Base-by-base conservation (phyloP, 352 stramenopile genomes). In the Phytophthora megakarya region DNA sequence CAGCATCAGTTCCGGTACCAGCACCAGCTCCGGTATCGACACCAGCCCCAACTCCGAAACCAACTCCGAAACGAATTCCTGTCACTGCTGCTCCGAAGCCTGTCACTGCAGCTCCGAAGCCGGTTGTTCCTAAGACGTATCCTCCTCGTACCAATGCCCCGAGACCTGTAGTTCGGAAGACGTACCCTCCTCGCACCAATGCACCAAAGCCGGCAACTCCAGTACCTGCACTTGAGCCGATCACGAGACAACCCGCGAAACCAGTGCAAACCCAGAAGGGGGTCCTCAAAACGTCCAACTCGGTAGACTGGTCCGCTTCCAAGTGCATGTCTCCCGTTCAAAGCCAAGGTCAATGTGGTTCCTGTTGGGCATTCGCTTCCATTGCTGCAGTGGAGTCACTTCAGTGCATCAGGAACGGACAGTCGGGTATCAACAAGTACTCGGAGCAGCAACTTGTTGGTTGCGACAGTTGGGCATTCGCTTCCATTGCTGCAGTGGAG, bases 361-460 rank as follows among this genome's bases (percentile, higher is more conserved):
- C 89, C 1, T 99, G 97, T 78, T 99, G 97, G 96, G 89, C 95
- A 8, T 99, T 99, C 75, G 97, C 94, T 15, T 93, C 93, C 0
- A 84, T 93, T 0, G 90, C 95, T 15, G 92, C 87, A 7, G 73
- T 98, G 8, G 95, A 99, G 67, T 90, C 89, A 5, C 88, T 89
- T 11, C 82, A 95, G 63, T 96, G 89, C 45, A 87, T 98, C 35
- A 60, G 70, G 3, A 70, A 65, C 26, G 89, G 80, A 8, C 86
- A 85, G 19, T 51, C 47, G 15, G 67, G 64, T 11, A 59, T 97
- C 26, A 80, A 89, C 33, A 88, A 92, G 59, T 78, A 97, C 13
- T 97, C 85, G 21, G 93, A 98, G 72, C 84, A 98, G 53, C 85
- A 98, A 75, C 58, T 98, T 22, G 91, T 98, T 11, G 80, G 86